A percentile compares a stretch with the other conserved stretches of the same genome.
These are phyloP conservation scores for Talaromyces adpressus DNA, from an alignment of 495 filamentous ascomycete species.

Conservation along the genomic window DNA sequence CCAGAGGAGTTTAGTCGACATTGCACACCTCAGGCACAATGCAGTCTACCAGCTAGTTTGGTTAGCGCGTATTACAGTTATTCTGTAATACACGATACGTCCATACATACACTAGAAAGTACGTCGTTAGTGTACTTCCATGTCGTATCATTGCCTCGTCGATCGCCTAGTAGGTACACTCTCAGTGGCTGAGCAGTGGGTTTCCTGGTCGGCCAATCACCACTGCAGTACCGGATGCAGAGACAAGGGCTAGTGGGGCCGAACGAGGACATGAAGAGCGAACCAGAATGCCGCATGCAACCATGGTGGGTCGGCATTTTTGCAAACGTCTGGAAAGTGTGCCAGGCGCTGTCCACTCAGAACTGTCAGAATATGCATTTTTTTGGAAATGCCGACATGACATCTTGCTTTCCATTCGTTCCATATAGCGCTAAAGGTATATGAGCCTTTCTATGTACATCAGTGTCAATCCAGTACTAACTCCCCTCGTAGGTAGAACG, in stretches of 20 bases:
- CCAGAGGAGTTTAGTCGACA: neutral
- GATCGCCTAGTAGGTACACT: neutral
- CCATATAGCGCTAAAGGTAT: neutral
- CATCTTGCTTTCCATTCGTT: neutral
- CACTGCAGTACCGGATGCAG: neutral
- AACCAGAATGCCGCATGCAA: neutral
- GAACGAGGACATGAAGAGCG: neutral
- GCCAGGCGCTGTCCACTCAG: neutral
- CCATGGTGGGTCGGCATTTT: neutral
- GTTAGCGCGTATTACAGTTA: neutral
- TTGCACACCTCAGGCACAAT: conserved; percentile 3
- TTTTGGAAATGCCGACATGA: neutral
- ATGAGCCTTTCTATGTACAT: neutral
- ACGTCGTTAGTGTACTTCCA: neutral
- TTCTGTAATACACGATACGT: neutral
- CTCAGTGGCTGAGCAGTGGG: neutral
- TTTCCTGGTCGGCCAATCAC: neutral
- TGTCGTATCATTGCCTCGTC: neutral
- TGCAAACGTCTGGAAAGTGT: neutral
- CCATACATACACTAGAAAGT: neutral
- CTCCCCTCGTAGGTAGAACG: neutral
- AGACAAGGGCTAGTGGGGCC: neutral
- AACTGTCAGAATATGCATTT: neutral
- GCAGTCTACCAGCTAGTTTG: neutral
- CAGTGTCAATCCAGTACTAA: neutral